These are phyloP conservation scores for Tuber brumale DNA, from an alignment of 495 filamentous ascomycete genomes.

Conservation along the genomic window DNA sequence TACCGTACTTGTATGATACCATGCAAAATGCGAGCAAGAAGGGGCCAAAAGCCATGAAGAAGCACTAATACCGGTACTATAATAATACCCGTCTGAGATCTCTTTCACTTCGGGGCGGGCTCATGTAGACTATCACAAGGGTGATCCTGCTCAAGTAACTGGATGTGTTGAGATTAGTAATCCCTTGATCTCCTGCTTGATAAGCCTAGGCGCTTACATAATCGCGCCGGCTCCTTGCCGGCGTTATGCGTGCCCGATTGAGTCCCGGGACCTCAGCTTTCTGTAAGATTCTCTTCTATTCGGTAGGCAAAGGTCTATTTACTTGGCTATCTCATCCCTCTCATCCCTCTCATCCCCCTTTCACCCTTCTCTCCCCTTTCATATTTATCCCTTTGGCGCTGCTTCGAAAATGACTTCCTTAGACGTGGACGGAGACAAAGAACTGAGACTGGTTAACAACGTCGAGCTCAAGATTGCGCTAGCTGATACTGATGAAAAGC, in stretches of 20 bases:
- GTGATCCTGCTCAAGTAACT: no score
- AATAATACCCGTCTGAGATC: no score
- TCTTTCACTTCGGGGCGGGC: no score
- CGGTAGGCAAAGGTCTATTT: not conserved
- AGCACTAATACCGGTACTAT: no score
- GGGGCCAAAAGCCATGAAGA: no score
- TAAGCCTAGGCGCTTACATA: not conserved
- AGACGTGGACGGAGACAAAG: constrained; percentile 44
- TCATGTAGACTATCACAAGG: no score
- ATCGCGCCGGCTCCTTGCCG: not conserved
- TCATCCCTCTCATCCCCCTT: not conserved
- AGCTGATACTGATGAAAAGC: constrained; percentile 71
- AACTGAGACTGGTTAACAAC: constrained; percentile 80
- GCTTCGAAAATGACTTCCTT: constrained; percentile 6
- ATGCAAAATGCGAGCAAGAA: no score
- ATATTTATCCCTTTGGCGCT: not conserved
- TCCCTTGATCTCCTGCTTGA: not conserved
- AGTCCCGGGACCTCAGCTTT: not conserved
- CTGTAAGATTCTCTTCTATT: not conserved
- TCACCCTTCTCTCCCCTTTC: not conserved
- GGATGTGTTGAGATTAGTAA: not conserved
- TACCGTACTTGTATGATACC: no score
- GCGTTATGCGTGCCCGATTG: not conserved
- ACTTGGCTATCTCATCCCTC: not conserved
- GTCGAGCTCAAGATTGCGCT: constrained; percentile 87